Percentiles rank a stretch among this genome's conserved stretches.
Conservation (phyloP, 164 flowering plant genomes). For the Brasenia schreberi region DNA sequence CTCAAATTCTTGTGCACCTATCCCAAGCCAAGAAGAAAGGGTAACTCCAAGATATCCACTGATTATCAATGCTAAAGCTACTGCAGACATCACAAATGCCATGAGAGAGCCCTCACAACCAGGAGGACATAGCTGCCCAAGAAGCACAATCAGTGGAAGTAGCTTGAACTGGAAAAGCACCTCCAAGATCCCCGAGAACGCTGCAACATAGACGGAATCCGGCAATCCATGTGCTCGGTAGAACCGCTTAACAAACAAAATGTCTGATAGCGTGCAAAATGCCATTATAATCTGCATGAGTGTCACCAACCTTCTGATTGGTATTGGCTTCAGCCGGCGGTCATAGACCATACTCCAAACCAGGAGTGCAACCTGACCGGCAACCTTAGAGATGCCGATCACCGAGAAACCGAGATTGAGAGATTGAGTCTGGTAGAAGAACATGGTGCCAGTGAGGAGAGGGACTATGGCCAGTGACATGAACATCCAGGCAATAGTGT, state of each 20-base stretch:
- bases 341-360: conserved; percentile 64
- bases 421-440: conserved; percentile 79
- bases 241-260: conserved; percentile 47
- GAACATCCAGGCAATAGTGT: conserved; percentile 72
- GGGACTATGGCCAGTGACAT: conserved; percentile 74
- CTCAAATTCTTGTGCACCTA: conserved; percentile 54
- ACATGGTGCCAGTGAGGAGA: conserved; percentile 74
- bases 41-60: conserved; percentile 86
- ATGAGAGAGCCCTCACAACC: conserved; percentile 92
- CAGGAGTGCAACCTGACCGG: conserved; percentile 78
- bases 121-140: conserved; percentile 64
- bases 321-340: conserved; percentile 31
- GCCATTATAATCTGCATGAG: conserved; percentile 52
- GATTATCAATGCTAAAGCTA: conserved; percentile 61
- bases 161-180: conserved; percentile 65
- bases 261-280: conserved; percentile 65
- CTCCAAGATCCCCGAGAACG: conserved; percentile 68
- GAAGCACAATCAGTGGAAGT: conserved; percentile 63
- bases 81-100: conserved; percentile 84
- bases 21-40: conserved; percentile 50
- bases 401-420: conserved; percentile 49
- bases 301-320: conserved; percentile 55
- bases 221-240: conserved; percentile 54
- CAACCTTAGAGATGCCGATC: conserved; percentile 76
- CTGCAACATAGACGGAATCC: conserved; percentile 51